Evolutionary conservation across 371 early-diverging fungal species (phyloP), one percentile per base, ranked within the genome.

Genomic region (Mortierella polycephala): DNA sequence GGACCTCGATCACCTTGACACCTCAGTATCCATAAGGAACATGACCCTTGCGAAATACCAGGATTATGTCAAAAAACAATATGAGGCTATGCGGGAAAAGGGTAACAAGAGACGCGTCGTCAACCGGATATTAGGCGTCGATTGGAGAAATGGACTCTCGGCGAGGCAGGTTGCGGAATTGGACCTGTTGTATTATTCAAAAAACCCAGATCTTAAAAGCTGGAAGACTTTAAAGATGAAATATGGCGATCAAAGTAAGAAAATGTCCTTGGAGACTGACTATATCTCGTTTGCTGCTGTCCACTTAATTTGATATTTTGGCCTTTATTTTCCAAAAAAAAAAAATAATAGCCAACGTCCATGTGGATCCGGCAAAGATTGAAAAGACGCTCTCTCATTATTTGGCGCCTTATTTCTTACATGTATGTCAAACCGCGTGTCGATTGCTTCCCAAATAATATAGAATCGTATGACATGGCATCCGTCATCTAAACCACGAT

Each of bases 161-260:
- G 67, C 80, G 20, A 57, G 75, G 2, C 87, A 87, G 63, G 47
- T 85, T 11, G 83, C 85, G 0, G 83, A 85, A 39, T 30, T 86
- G 20, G 87, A 85, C 41, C 60, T 85, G 18, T 55, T 67, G 18
- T 80, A 75, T 57, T 67, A 76, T 16, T 69, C 70, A 41, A 60
- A 69, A 30, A 71, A 77, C 47, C 40, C 83, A 7, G 66, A 57
- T 12, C 49, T 67, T 14, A 74, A 68, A 52, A 75, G 49, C 59
- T 86, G 86, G 86, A 75, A 67, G 37, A 72, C 81, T 1, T 56
- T 82, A 14, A 67, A 72, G 51, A 30, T 81, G 41, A 62, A 72
- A 23, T 80, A 57, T 37, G 55, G 49, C 23, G 71, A 83, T 20
- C 47, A 58, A 51, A 61, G 69, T 82, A 74, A 60, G 12, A n/a